Base-by-base conservation (phyloP, 805 yeast species). In the Cyberlindnera mycetangii region DNA sequence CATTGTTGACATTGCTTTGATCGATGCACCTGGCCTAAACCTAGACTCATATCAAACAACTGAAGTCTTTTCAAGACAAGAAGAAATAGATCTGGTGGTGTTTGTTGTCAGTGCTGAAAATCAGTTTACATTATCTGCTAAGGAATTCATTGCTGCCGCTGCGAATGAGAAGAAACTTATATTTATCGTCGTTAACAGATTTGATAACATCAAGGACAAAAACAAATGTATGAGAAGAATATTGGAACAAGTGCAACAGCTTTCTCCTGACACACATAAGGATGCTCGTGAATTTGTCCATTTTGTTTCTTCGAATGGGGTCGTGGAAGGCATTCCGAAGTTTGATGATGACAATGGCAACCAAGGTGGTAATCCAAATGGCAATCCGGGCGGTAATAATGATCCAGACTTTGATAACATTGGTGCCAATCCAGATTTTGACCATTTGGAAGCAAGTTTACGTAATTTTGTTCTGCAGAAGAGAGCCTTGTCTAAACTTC, bases 21-120 rank as follows among this genome's bases (percentile, higher is more conserved):
- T 93, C 42, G 99, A 93, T 68, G 97, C 98, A 0, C 99, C 99
- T 0, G 99, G 99, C 0, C 72, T 93, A 45, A 93, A 93, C 62
- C 75, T 89, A 74, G 97, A 92, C 58, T 86, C 93, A 5, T 85
- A 84, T 55, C 96, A 89, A 62, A 93, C 99, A 0, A 87, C 96
- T 2, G 96, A 92, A 59, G 89, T 93, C 0, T 90, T 92, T 62
- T 85, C 97, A 2, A 79, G 97, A 48, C 98, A 93, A 68, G 98
- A 93, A 59, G 99, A 93, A 59, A 93, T 93, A 50, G 99, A 93
- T 62, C 72, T 93, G 52, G 96, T 93, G 3, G 92, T 93, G 1
- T 95, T 93, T 69, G 98, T 95, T 2, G 96, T 93, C 3, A 87
- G 85, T 62, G 95, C 99, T 0, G 98, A 90, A 59, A 95, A 93